Evolutionary conservation across 1,284 basidiomycete species (phyloP).

Genomic region (Ceratobasidium sp.): DNA sequence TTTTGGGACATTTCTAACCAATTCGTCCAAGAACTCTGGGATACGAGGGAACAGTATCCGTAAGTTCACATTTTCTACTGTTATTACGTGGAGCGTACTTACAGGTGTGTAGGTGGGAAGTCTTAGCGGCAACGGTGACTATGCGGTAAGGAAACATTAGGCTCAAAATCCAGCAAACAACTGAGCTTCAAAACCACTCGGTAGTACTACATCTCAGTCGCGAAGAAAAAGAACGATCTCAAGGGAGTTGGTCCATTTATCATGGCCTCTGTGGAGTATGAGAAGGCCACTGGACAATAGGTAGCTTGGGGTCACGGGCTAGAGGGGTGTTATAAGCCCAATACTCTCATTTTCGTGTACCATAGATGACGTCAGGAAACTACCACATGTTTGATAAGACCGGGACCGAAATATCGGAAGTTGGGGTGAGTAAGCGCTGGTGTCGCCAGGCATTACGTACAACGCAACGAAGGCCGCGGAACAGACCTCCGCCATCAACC

Average conservation of each 20-base stretch:
- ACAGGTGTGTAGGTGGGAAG: constrained; percentile 29
- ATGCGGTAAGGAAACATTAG: constrained; percentile 9
- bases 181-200: background rate
- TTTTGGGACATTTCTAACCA: background rate
- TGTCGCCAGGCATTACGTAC: background rate
- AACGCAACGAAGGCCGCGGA: background rate
- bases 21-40: constrained; percentile 11
- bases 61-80: background rate
- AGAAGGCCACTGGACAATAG: constrained; percentile 49
- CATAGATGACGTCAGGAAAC: too few relatives aligned
- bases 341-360: too few relatives aligned
- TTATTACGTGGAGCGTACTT: background rate
- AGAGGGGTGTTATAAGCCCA: background rate
- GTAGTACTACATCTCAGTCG: constrained; percentile 49
- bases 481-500: background rate
- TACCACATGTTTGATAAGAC: too few relatives aligned
- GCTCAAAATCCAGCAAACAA: background rate
- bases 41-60: constrained; percentile 33
- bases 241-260: constrained; percentile 63
- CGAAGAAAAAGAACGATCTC: constrained; percentile 59
- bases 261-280: constrained; percentile 61
- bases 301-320: background rate
- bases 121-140: constrained; percentile 36
- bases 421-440: background rate
- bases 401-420: background rate